Conservation (phyloP, 2,329 filamentous ascomycete species). For the Beauveria sp. region DNA sequence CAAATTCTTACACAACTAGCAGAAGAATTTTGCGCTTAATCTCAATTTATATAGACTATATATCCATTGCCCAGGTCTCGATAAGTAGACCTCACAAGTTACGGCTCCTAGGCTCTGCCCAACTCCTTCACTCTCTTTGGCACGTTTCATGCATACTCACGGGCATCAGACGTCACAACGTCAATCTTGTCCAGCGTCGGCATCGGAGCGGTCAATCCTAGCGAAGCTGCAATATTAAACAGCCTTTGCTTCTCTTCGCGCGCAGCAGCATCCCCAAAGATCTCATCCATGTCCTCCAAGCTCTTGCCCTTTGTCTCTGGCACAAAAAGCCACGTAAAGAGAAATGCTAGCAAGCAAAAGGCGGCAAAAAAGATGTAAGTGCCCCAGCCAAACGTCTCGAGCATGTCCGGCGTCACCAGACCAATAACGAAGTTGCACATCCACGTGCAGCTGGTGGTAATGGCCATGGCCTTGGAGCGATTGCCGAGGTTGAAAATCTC, state of each 20-base stretch:
- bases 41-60: neutral
- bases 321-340: slow-evolving; percentile 47
- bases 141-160: neutral
- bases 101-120: too few relatives aligned
- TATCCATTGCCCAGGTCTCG: too few relatives aligned
- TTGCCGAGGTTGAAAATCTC: slow-evolving; percentile 54
- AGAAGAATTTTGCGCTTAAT: slow-evolving; percentile 21
- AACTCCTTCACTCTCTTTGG: too few relatives aligned
- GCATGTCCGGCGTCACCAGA: slow-evolving; percentile 36
- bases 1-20: slow-evolving; percentile 21
- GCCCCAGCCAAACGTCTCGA: slow-evolving; percentile 42
- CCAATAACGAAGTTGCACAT: slow-evolving; percentile 31
- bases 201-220: slow-evolving; percentile 19
- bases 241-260: slow-evolving; percentile 26
- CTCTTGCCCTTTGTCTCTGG: slow-evolving; percentile 50
- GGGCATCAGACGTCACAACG: neutral
- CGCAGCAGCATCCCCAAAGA: slow-evolving; percentile 33
- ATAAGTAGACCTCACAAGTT: neutral
- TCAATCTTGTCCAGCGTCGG: slow-evolving; percentile 16
- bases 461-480: slow-evolving; percentile 51
- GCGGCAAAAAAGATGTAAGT: slow-evolving; percentile 55
- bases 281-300: slow-evolving; percentile 48
- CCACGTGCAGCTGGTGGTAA: slow-evolving; percentile 44
- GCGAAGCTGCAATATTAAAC: slow-evolving; percentile 19
- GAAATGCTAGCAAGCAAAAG: slow-evolving; percentile 40